These are phyloP conservation scores for Casuarina glauca DNA, from an alignment of 306 rosid species.

Conservation along the genomic window DNA sequence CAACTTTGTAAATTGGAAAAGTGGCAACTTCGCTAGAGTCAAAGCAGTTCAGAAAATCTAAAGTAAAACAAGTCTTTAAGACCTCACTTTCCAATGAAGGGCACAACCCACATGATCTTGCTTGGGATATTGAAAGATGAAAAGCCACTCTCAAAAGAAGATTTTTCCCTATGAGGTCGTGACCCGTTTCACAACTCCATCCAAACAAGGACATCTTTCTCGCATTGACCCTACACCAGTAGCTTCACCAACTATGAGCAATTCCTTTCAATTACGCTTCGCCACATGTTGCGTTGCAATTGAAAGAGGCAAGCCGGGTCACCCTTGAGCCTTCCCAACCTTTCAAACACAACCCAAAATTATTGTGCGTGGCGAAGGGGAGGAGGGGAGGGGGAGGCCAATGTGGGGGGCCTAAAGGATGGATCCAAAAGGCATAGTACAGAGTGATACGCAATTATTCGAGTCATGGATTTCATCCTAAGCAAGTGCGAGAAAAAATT, in stretches of 20 bases:
- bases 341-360: slow-evolving; percentile 44
- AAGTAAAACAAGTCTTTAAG: slow-evolving; percentile 37
- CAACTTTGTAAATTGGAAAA: slow-evolving; percentile 15
- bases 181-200: slow-evolving; percentile 29
- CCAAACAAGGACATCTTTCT: slow-evolving; percentile 19
- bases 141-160: slow-evolving; percentile 42
- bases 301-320: slow-evolving; percentile 35
- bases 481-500: slow-evolving; percentile 7
- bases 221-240: slow-evolving; percentile 35
- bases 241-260: slow-evolving; percentile 35
- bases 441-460: slow-evolving; percentile 71
- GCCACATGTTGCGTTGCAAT: background rate
- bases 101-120: slow-evolving; percentile 76
- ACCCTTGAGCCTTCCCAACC: slow-evolving; percentile 41
- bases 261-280: background rate
- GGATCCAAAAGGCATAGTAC: slow-evolving; percentile 54
- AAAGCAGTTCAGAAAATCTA: slow-evolving; percentile 35
- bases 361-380: slow-evolving; percentile 43
- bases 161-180: slow-evolving; percentile 7
- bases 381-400: slow-evolving; percentile 37
- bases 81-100: slow-evolving; percentile 61
- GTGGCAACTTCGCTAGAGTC: slow-evolving; percentile 38
- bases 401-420: slow-evolving; percentile 47
- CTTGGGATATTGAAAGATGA: slow-evolving; percentile 63
- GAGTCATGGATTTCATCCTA: slow-evolving; percentile 59